Evolutionary conservation across 352 stramenopile species (phyloP), one percentile per base, ranked within the genome.

Genomic region (Plasmopara muralis): DNA sequence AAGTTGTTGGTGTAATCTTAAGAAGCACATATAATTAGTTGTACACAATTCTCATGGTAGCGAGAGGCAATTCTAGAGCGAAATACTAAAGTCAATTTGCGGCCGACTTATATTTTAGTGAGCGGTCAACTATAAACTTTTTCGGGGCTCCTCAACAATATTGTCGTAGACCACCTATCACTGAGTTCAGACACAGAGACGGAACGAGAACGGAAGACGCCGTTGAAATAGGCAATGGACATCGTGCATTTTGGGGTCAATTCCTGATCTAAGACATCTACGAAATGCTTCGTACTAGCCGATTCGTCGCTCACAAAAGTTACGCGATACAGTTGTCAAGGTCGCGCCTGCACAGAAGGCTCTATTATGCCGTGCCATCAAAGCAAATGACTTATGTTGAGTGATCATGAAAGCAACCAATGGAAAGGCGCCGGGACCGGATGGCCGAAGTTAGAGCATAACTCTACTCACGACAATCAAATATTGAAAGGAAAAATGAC

Each of bases 61-160:
- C 39, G 29, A 0, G 41, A 40, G 0, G n/a, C 7, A 2, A 38
- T 61, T 14, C 41, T 60, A 29, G 28, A 46, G 6, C 34, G 50
- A 0, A 56, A 53, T 8, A 60, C 40, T 35, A 13, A 56, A 57
- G 42, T 28, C 57, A 57, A 16, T 51, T 60, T 51, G 42, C 51
- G 8, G 56, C 50, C 0, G 51, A 57, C 34, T 39, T 60, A 37
- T 46, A 54, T 9, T 15, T 49, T 0, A 57, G 46, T 16, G 47
- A 65, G 28, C 51, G 52, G 0, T 9, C 51, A 1, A 52, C 47
- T 4, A 54, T 15, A 0, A 14, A 60, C n/a, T 60, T 64, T 38
- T 54, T 25, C 45, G 50, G 10, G 25, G 20, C 50, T 0, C 57
- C 57, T 4, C 28, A 60, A 43, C 44, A 50, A 25, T 41, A 56